phyloP scores from a whole-genome alignment of 805 yeast species.

The Saturnispora mendoncae region DNA sequence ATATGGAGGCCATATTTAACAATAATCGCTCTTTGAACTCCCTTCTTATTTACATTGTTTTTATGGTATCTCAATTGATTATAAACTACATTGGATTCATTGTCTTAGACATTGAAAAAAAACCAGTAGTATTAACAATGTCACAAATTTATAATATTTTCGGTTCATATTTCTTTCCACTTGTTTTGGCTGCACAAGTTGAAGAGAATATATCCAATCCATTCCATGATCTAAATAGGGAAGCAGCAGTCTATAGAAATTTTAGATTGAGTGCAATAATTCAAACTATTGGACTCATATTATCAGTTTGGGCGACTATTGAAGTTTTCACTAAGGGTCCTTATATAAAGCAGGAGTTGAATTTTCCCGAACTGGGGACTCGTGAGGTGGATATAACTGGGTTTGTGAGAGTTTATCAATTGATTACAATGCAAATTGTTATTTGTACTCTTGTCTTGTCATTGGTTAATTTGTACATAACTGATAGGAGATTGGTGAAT shows the following conservation, averaged over 20 bases:
- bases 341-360: conserved; percentile 1
- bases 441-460: conserved; percentile 17
- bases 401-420: conserved; percentile 16
- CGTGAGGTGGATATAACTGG: conserved; percentile 8
- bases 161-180: conserved; percentile 23
- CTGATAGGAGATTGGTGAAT: conserved; percentile 20
- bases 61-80: conserved; percentile 22
- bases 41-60: conserved; percentile 16
- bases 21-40: conserved; percentile 17
- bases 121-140: conserved; percentile 18
- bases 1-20: conserved; percentile 23
- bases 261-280: conserved; percentile 16
- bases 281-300: conserved; percentile 16
- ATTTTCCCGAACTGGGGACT: too few relatives aligned
- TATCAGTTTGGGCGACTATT: conserved; percentile 21
- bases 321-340: conserved; percentile 14
- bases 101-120: conserved; percentile 21
- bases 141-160: conserved; percentile 21
- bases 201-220: conserved; percentile 22
- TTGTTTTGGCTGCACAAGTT: conserved; percentile 17
- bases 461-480: conserved; percentile 18
- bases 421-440: conserved; percentile 19
- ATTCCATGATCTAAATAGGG: conserved; percentile 19
- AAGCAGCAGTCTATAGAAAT: conserved; percentile 18
- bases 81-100: conserved; percentile 24